Base-by-base conservation (phyloP, 192 early-diverging fungal genomes). In the Geosiphon pyriformis region DNA sequence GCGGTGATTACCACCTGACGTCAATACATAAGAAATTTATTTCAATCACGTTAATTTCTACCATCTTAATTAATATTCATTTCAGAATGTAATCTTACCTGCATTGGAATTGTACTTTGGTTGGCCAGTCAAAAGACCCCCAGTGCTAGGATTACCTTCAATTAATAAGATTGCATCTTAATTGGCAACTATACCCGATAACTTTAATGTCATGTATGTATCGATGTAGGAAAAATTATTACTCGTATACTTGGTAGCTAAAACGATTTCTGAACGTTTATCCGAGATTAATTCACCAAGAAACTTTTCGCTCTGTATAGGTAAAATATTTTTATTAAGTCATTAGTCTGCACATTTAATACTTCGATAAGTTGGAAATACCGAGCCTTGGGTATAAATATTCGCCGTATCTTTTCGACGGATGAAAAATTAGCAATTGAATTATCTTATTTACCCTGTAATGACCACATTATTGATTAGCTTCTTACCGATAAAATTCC, bases 181-280 rank as follows among this genome's bases (percentile, higher is more conserved):
- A 15, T 25, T 30, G 31, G 17, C 12, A 18, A 17, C n/a, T 4
- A 56, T 18, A 27, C 8, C 18, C 30, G 18, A 12, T 29, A 17
- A 8, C 1, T 55, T 4, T 55, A 15, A 15, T 34, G 23, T 46
- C n/a, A n/a, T n/a, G n/a, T n/a, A n/a, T n/a, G n/a, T n/a, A n/a
- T 64, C 20, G 7, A 4, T 42, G 47, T 49, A 32, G 29, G 34
- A 74, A 33, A n/a, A n/a, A n/a, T n/a, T n/a, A n/a, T 22, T 71
- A 70, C 73, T 64, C 1, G 72, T 50, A 62, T 77, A 77, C 59
- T 87, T 87, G 54, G 84, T 85, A 0, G 84, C 83, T 32, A 87
- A 48, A 3, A 85, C 83, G 25, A 87, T 73, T 26, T 81, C 69
- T 48, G 79, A 79, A 46, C 84, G 76, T 32, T 82, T 81, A 52